Evolutionary conservation across 768 basidiomycete species (phyloP).

Genomic region (Lactarius hatsudake): DNA sequence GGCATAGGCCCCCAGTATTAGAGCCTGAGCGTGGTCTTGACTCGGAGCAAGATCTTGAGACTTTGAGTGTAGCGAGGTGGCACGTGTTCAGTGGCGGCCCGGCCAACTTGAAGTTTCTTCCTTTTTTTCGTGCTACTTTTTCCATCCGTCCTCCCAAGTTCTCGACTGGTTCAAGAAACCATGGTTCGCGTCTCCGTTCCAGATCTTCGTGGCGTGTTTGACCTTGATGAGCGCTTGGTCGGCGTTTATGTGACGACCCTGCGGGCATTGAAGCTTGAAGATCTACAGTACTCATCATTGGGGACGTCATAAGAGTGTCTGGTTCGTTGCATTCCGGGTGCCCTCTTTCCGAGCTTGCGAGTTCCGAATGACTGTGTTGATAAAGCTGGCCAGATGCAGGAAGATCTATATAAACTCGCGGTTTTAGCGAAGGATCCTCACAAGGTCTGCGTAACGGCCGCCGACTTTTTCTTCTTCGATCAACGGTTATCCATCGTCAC

Average conservation of each 20-base stretch:
- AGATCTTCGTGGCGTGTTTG: constrained; percentile 96
- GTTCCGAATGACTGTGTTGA: background rate
- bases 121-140: no score
- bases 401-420: constrained; percentile 93
- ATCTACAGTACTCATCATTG: constrained; percentile 88
- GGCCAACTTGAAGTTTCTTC: no score
- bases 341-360: constrained; percentile 28
- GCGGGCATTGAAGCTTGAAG: constrained; percentile 82
- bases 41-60: no score
- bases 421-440: constrained; percentile 79
- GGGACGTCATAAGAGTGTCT: constrained; percentile 91
- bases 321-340: constrained; percentile 94
- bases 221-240: constrained; percentile 91
- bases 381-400: constrained; percentile 45
- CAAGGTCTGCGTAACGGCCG: constrained; percentile 56
- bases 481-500: constrained; percentile 75
- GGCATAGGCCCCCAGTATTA: no score
- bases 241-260: constrained; percentile 92
- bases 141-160: no score
- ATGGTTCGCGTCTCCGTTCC: background rate
- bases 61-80: no score
- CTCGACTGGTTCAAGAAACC: no score
- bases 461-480: constrained; percentile 88
- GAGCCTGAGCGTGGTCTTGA: no score
- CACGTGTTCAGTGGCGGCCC: no score